Evolutionary conservation across 768 basidiomycete species (phyloP).

Genomic region (Gloeopeniophorella convolvens): DNA sequence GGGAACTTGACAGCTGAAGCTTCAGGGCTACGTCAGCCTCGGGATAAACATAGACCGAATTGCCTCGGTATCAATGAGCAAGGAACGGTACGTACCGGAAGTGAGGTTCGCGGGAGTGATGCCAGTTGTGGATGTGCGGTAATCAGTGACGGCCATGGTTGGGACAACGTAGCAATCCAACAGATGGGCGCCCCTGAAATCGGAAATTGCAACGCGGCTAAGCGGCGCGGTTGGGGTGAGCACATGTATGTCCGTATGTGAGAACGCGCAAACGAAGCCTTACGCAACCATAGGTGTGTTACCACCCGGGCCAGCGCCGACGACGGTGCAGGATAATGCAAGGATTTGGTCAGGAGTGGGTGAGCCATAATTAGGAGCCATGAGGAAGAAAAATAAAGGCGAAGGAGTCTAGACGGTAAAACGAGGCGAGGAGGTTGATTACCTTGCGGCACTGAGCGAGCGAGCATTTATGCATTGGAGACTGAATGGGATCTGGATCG

Average conservation of each 20-base stretch:
- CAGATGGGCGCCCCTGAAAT: conserved; percentile 43
- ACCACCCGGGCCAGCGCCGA: conserved; percentile 78
- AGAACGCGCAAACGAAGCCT: conserved; percentile 25
- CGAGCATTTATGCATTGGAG: not conserved
- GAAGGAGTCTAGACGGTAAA: not conserved
- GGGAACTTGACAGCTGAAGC: conserved; percentile 50
- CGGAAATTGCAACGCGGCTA: conserved; percentile 39
- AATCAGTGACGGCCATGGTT: conserved; percentile 64
- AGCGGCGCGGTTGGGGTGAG: not conserved
- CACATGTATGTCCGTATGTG: not conserved
- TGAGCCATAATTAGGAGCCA: conserved; percentile 24
- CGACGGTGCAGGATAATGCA: conserved; percentile 47
- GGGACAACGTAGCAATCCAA: conserved; percentile 64
- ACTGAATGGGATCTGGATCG: not conserved
- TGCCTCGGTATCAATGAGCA: too few relatives aligned
- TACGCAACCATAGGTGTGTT: conserved; percentile 81
- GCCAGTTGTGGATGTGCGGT: conserved; percentile 60
- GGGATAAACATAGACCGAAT: not conserved
- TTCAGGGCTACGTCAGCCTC: conserved; percentile 21
- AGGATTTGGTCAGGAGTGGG: conserved; percentile 41
- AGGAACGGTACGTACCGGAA: conserved; percentile 32
- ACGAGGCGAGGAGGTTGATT: not conserved
- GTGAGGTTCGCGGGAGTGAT: conserved; percentile 38
- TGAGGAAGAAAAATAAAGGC: conserved; percentile 13
- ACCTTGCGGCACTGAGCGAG: not conserved